Base-by-base conservation (phyloP, 192 early-diverging fungal genomes). In the Gryganskiella cystojenkinii region DNA sequence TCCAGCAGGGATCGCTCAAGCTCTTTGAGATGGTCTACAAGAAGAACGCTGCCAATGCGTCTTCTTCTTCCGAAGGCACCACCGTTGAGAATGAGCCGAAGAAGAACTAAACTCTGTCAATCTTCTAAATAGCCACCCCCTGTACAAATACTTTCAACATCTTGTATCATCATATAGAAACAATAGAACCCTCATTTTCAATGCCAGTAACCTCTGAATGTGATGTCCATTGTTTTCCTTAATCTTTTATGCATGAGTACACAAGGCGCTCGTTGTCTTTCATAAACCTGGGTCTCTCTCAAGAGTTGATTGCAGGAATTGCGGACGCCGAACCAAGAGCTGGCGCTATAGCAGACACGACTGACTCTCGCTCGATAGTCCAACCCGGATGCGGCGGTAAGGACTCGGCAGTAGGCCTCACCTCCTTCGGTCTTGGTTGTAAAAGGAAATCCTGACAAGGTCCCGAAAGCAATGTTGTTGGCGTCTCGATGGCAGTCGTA, bases 11-110 rank as follows among this genome's bases (percentile, higher is more conserved):
- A 31, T 91, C 89, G 56, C 84, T 99, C 56, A 99, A 99, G 87
- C 89, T 99, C 56, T 99, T 99, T 74, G 94, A 99, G 89, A 89
- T 95, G 90, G 94, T 95, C 40, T 98, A 99, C 91, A 95, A 98
- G 92, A 90, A 90, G 71, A 73, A 73, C 71, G 71, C 71, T 54
- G 71, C 71, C 50, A 72, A 71, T 34, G 33, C 57, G 15, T 64
- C 62, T 22, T 52, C 70, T 20, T 71, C 70, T 25, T 60, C 71
- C 62, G 62, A 73, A 37, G 63, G 63, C 35, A 64, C 71, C 71
- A 73, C 71, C 56, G 71, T 73, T 44, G 71, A 73, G 11, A 73
- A 73, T 62, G 62, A 73, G 56, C 71, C 71, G 56, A 73, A 73
- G 71, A 73, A 73, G 71, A 73, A 65, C 63, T 64, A 73, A 65